Evolutionary conservation across 345 rosid species (phyloP), one percentile per base, ranked within the genome.

Genomic region (Mallotus nudiflorus): DNA sequence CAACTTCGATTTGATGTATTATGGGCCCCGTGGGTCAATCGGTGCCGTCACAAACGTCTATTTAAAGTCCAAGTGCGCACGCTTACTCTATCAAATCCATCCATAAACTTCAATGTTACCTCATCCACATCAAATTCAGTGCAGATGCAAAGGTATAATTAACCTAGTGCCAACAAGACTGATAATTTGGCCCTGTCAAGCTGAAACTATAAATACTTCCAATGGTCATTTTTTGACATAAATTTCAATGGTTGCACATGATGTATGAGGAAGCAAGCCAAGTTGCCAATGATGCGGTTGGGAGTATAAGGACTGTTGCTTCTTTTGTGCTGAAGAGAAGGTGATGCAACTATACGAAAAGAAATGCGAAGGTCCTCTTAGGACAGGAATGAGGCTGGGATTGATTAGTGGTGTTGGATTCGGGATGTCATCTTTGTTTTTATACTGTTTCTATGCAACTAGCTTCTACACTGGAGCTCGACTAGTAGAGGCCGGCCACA

Each of bases 381-480:
- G 62, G 63, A 45, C 81, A 0, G 84, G 82, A 57, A 71, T 78
- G 7, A 78, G 69, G 65, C 80, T 46, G 25, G 82, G 84, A 25
- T 22, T 73, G 50, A 62, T 83, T 22, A 73, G 81, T 45, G 79
- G 84, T 0, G 15, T 53, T n/a, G 84, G 78, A 62, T 78, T 83
- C 27, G 86, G 84, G 44, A 10, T 76, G 35, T 78, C 84, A 0
- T 80, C 71, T 58, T 73, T 75, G 60, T 67, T 73, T 55, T 54
- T 78, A 49, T 80, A 51, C 54, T 66, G 60, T 7, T 66, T 76
- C 66, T 67, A 78, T 51, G 80, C 84, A 10, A 24, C 50, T 39
- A 54, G 77, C 35, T 83, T 83, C 74, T 83, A 83, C 1, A 75
- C 75, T 5, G 84, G 84, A 59, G 84, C 79, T 58, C 70, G 58